Evolutionary conservation across 1,284 basidiomycete species (phyloP), one percentile per base, ranked within the genome.

Genomic region (Cryptococcus sp.): DNA sequence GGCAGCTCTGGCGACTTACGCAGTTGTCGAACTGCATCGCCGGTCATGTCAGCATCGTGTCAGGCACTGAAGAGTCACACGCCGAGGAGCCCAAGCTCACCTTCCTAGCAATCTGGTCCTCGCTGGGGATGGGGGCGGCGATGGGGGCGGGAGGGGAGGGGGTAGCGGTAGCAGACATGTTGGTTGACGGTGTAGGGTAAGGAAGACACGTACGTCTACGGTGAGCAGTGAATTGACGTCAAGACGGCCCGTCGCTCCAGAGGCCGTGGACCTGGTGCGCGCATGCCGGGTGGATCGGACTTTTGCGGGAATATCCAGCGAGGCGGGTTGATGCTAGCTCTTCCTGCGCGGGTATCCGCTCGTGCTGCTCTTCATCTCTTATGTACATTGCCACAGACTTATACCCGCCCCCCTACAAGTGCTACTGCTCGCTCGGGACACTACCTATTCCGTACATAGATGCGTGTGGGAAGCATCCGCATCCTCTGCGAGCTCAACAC

Each of bases 41-140:
- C 20, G 46, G 33, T 13, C 15, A 49, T 37, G 37, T 43, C 53
- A 53, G 37, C 21, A 36, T 33, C 38, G 13, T 15, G 48, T 46
- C 39, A 50, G 46, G 4, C 23, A 36, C 13, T 13, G 16, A 12
- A 15, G 11, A 43, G 23, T 7, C 39, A 36, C 13, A 2, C 9
- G 21, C 28, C 42, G 35, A 54, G 33, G 8, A 39, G 21, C 2
- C 35, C 5, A 16, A 9, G 64, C 82, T 43, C 60, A 88, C 91
- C 85, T 94, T 94, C 80, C 89, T 86, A 39, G 84, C 84, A 65
- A 93, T 80, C 68, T 88, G 84, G 75, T 92, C 87, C 79, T 94
- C 91, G 80, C 87, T 91, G 55, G 89, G 85, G 50, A 85, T 79
- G 52, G 86, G 82, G 73, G 85, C 84, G 16, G 62, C 48, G 79